Base-by-base conservation (phyloP, 495 filamentous ascomycete species). In the Penicillium parvum region DNA sequence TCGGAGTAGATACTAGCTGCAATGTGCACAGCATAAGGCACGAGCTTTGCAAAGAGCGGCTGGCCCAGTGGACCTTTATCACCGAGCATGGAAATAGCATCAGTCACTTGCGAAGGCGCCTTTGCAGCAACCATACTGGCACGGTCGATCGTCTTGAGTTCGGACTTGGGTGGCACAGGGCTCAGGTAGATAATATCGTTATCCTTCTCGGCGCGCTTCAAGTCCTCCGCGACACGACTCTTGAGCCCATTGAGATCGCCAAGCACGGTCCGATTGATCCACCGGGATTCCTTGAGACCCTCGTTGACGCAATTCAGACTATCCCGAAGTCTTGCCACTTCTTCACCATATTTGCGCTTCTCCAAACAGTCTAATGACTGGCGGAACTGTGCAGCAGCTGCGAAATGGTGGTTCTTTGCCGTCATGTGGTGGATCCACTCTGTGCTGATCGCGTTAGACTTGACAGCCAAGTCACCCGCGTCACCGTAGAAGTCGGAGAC, bases 371-470 rank as follows among this genome's bases (percentile, higher is more conserved):
- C 90, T 37, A 88, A 82, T 4, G 92, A 88, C 17, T 91, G 89
- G n/a, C 92, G 77, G 52, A 88, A 97, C 62, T 98, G 92, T 5
- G 92, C 91, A 2, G 92, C 92, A 1, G 88, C 94, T 20, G 92
- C 92, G 64, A 98, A 96, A 60, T 98, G 92, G 58, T 96, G 88
- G 52, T 96, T 90, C 62, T 98, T 98, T 2, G 92, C 92, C 4
- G 85, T 86, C 81, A 92, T 92, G 53, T 97, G 92, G 63, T 98
- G 94, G 34, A 98, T 96, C 92, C 92, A 97, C 43, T 95, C 87
- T 32, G 83, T 88, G 52, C 87, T 92, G 45, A 98, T 86, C 19
- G 84, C 82, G 46, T 91, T 84, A 25, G 87, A 94, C 49, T 88
- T 90, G 45, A 91, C 83, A 4, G 88, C 89, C 38, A 82, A 83